Evolutionary conservation across 2,329 filamentous ascomycete species (phyloP).

Genomic region (Penicillium sp.): DNA sequence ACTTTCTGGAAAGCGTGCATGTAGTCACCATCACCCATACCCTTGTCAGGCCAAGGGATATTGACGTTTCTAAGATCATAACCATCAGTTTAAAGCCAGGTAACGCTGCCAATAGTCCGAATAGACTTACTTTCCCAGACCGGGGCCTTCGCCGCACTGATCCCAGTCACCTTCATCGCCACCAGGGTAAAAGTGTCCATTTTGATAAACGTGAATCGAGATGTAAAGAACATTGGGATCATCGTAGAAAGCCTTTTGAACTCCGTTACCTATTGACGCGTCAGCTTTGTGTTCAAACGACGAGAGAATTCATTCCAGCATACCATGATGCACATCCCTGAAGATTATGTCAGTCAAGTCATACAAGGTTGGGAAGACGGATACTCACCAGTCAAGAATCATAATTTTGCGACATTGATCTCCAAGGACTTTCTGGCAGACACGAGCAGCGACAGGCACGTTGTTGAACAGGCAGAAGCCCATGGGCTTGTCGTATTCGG

Average conservation of each 20-base stretch:
- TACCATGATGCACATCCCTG: slow-evolving; percentile 69
- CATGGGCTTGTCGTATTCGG: slow-evolving; percentile 81
- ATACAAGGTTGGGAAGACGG: not conserved
- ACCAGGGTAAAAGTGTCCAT: slow-evolving; percentile 81
- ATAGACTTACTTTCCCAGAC: slow-evolving; percentile 54
- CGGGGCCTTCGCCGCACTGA: slow-evolving; percentile 60
- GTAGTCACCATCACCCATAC: slow-evolving; percentile 96
- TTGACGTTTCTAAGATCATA: slow-evolving; percentile 61
- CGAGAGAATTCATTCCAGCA: not conserved
- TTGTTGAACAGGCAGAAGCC: slow-evolving; percentile 99
- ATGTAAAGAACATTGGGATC: slow-evolving; percentile 96
- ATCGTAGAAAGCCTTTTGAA: slow-evolving; percentile 93
- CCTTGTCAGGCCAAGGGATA: slow-evolving; percentile 67
- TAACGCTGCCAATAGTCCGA: not conserved
- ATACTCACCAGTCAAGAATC: slow-evolving; percentile 86
- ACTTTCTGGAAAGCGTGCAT: slow-evolving; percentile 94
- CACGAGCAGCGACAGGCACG: slow-evolving; percentile 85
- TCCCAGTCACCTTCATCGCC: slow-evolving; percentile 60
- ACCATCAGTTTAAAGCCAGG: slow-evolving; percentile 15
- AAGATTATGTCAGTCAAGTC: slow-evolving; percentile 22
- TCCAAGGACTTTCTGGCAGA: slow-evolving; percentile 80
- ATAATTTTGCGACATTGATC: slow-evolving; percentile 83
- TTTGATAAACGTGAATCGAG: slow-evolving; percentile 84
- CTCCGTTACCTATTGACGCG: slow-evolving; percentile 72
- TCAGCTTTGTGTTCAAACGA: slow-evolving; percentile 20